Conservation (phyloP, 495 filamentous ascomycete species). For the Pyronema domesticum region DNA sequence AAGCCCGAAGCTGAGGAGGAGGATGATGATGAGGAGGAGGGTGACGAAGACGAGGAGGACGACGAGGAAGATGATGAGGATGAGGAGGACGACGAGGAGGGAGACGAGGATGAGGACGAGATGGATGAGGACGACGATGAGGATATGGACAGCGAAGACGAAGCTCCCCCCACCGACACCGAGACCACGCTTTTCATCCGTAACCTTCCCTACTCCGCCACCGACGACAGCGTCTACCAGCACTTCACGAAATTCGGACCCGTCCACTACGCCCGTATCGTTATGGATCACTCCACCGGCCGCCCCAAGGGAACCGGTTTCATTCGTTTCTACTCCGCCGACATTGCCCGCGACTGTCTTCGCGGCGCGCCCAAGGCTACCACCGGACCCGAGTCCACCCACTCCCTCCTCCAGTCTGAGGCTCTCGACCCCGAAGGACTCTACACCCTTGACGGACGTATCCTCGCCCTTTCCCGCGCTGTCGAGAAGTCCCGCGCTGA, state of each 20-base stretch:
- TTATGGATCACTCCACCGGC: slow-evolving; percentile 67
- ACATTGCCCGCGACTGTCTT: slow-evolving; percentile 56
- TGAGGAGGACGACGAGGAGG: slow-evolving; percentile 27
- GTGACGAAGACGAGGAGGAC: slow-evolving; percentile 33
- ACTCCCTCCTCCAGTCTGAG: slow-evolving; percentile 72
- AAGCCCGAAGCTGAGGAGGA: slow-evolving; percentile 26
- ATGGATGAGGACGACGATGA: slow-evolving; percentile 23
- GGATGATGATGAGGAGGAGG: slow-evolving; percentile 31
- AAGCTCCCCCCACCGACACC: slow-evolving; percentile 33
- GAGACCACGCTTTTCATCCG: slow-evolving; percentile 74
- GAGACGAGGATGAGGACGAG: slow-evolving; percentile 26
- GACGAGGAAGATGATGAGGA: slow-evolving; percentile 26
- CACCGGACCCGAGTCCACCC: slow-evolving; percentile 32
- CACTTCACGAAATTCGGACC: slow-evolving; percentile 74
- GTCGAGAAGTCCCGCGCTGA: slow-evolving; percentile 63
- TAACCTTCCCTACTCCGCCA: slow-evolving; percentile 75
- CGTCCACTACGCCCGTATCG: slow-evolving; percentile 73
- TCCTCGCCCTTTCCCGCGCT: slow-evolving; percentile 66
- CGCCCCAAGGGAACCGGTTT: slow-evolving; percentile 84
- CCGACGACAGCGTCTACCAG: slow-evolving; percentile 58
- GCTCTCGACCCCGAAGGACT: slow-evolving; percentile 53
- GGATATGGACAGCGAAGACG: slow-evolving; percentile 22
- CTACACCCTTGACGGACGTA: slow-evolving; percentile 78
- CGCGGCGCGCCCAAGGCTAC: slow-evolving; percentile 44
- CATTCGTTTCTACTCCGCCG: slow-evolving; percentile 68